Base-by-base conservation (phyloP, 495 filamentous ascomycete species). In the Pyrenula aspistea region DNA sequence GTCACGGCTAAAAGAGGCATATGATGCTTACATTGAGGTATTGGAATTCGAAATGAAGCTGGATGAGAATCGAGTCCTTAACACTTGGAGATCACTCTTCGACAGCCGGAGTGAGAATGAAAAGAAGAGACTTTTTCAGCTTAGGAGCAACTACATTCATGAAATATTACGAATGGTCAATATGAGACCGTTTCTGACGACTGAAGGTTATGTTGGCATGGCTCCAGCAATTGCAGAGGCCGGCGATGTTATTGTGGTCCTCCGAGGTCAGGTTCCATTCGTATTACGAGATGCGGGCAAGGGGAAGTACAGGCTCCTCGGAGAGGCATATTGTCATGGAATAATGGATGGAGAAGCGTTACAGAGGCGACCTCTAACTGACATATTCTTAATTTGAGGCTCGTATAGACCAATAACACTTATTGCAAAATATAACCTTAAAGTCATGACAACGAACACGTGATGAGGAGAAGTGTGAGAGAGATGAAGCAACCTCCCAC, bases 291-390 rank as follows among this genome's bases (percentile, higher is more conserved):
- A 24, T 0, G 56, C 22, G 24, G 55, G 24, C 2, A 42, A 60
- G 1, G 51, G 55, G 2, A 53, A 12, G n/a, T 60, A 58, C 56
- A 52, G 20, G 10, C 22, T 65, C 24, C 55, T 65, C 47, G 60
- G 60, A 12, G 60, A 56, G 31, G 56, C 53, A 49, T 65, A 62
- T 59, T 31, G 62, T 20, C 55, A 65, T 54, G 57, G 60, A 10
- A 15, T 65, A 2, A 64, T 60, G 55, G 57, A 60, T 1, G 60
- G 57, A 12, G 60, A 64, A 31, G 57, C 56, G 19, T 42, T 57
- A 42, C 8, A 42, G 15, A 42, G 31, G 31, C 31, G 31, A 42
- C 31, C 31, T 4, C 31, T 42, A 15, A 42, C 31, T 42, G 31
- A 42, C 15, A 42, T 42, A 42, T 42, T 42, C 31, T 42, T 42